Evolutionary conservation across 352 stramenopile species (phyloP), one percentile per base, ranked within the genome.

Genomic region (Globisporangium takayamanum): DNA sequence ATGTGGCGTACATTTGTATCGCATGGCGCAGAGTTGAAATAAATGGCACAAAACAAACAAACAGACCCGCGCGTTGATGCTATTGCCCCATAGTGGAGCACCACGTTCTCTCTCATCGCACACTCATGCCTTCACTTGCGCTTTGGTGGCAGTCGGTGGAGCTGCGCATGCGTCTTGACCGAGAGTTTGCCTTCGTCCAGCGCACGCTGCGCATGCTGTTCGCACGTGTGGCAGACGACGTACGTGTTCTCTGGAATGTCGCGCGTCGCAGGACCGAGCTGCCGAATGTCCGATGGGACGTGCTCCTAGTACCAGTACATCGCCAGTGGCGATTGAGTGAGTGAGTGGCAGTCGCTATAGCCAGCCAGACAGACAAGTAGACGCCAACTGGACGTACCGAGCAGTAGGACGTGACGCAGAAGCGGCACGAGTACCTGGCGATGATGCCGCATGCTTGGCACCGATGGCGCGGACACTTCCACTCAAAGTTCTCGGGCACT

Each of bases 321-420:
- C 33, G 33, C 33, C 33, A 39, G 33, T 14, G 5, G 33, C 7
- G 33, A 10, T 14, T 39, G 4, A 39, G 33, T 39, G 33, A 39
- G n/a, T 5, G 6, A 33, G 20, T 30, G n/a, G 26, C n/a, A 30
- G n/a, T 30, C 20, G 46, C 15, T 10, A 51, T 20, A 1, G n/a
- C 15, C 46, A 18, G 8, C 18, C 20, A 36, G 16, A 36, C n/a
- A 39, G 12, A 39, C 26, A 41, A 15, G 11, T 10, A 53, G 3
- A 2, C 4, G 12, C 0, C 39, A 48, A 15, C 12, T 33, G 25
- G 5, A 63, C 69, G 37, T 25, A 86, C 78, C 55, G 72, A 58
- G 67, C 81, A 91, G 55, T 79, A 91, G 7, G 81, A 87, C 30
- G 73, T 87, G 26, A 91, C 81, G 57, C 81, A 91, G 62, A 87